A percentile compares a stretch with the other conserved stretches of the same genome.
Evolutionary conservation across 2,329 filamentous ascomycete species (phyloP).

Genomic region (Cladosporium sphaerospermum): DNA sequence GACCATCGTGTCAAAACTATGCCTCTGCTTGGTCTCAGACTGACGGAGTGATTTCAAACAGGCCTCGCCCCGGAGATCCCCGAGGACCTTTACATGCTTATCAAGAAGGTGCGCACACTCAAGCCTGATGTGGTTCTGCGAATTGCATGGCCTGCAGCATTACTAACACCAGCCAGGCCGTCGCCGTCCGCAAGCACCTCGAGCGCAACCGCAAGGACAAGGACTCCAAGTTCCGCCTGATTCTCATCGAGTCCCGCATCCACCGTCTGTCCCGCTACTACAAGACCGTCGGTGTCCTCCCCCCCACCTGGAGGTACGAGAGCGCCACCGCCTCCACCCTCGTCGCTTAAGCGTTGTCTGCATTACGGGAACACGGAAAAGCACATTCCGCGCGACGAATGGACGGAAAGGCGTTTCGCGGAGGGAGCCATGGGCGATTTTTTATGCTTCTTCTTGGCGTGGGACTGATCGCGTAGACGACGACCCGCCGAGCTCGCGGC

Average conservation of each 20-base stretch:
- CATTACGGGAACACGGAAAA: conserved; percentile 7
- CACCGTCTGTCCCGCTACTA: conserved; percentile 99
- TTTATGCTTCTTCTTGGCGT: conserved; percentile 10
- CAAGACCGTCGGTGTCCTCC: conserved; percentile 81
- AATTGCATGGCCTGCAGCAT: conserved; percentile 3
- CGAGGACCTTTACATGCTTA: conserved; percentile 99
- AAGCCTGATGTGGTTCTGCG: conserved; percentile 1
- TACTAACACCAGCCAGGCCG: conserved; percentile 54
- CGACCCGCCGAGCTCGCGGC: conserved; percentile 6
- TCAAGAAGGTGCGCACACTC: conserved; percentile 80
- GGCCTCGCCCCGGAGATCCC: conserved; percentile 97
- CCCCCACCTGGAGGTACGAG: conserved; percentile 99
- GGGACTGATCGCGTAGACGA: conserved; percentile 9
- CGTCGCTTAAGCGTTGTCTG: conserved; percentile 63
- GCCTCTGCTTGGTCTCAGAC: conserved; percentile 39
- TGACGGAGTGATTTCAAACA: conserved; percentile 49
- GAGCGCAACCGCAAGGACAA: conserved; percentile 99
- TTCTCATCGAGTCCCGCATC: conserved; percentile 99
- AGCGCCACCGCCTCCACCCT: conserved; percentile 90
- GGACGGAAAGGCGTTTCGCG: not conserved
- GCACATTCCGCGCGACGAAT: conserved; percentile 2
- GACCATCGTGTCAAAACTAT: conserved; percentile 24
- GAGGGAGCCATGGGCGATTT: conserved; percentile 11
- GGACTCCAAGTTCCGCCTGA: conserved; percentile 99
- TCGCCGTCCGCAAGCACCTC: conserved; percentile 99